Evolutionary conservation across 2,329 filamentous ascomycete genomes (phyloP), one percentile per base, ranked within the genome.

Genomic region (Stachybotrys chartarum): DNA sequence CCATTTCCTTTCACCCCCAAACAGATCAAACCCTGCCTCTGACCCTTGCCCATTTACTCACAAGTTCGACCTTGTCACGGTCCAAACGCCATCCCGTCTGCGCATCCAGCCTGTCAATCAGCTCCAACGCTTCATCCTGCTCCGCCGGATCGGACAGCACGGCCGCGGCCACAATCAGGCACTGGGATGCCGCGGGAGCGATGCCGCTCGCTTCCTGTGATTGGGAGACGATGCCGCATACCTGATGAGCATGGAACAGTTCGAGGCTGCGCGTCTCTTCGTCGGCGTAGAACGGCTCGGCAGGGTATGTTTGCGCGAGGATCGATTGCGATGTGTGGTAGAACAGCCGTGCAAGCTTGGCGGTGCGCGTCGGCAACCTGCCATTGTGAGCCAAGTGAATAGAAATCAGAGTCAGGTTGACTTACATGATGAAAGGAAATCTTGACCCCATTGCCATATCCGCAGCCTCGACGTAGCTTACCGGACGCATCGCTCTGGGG

Each of bases 201-300:
- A 96, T 84, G 31, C 89, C 90, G 30, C 83, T 80, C 66, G 96
- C 91, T 5, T 42, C 35, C 64, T 91, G 89, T 53, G 87, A 85
- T 66, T 96, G 91, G 3, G 90, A 89, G 30, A 90, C 85, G 58
- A 97, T 95, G 14, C 93, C 93, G 66, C 92, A 97, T 30, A 96
- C 87, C 67, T 92, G 87, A 61, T 88, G 86, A 0, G 91, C 87
- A 66, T 97, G 90, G 58, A 84, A 82, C 51, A 86, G 77, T 62
- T 88, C 85, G 65, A 88, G 79, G 5, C 80, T 77, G 50, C 81
- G 82, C 82, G 93, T 90, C 57, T 91, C 86, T 5, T 83, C 76
- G 3, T 79, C 78, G 17, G 76, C 75, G 44, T 83, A 78, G 7
- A 79, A 74, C 11, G 81, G 76, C 44, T 85, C 78, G 53, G 87